Conservation (phyloP, 306 rosid species). For the Quercus robur region DNA sequence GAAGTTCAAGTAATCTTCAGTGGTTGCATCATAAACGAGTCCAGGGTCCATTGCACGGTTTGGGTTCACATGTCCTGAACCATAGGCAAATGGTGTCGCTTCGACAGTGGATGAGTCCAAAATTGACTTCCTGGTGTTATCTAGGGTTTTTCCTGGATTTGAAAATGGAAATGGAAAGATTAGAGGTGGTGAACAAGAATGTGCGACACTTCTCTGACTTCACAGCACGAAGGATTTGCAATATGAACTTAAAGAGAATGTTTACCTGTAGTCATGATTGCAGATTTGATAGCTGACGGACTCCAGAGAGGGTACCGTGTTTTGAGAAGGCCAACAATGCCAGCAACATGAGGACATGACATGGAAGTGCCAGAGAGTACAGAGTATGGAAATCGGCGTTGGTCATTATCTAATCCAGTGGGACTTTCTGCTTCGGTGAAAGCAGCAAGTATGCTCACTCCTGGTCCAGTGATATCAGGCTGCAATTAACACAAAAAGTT, state of each 20-base stretch:
- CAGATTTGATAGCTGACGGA: conserved; percentile 64
- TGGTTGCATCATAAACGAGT: conserved; percentile 47
- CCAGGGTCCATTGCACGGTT: conserved; percentile 60
- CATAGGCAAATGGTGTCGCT: conserved; percentile 52
- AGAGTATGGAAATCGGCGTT: conserved; percentile 23
- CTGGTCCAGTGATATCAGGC: conserved; percentile 69
- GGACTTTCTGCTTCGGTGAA: conserved; percentile 13
- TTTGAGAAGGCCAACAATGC: conserved; percentile 46
- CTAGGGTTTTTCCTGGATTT: conserved; percentile 34
- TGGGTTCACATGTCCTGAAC: conserved; percentile 56
- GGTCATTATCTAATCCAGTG: conserved; percentile 15
- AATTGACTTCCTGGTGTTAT: conserved; percentile 12
- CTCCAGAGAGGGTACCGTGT: conserved; percentile 61
- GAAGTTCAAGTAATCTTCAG: conserved; percentile 47
- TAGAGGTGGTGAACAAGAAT: background rate
- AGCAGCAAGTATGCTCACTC: conserved; percentile 45
- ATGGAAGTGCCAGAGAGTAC: conserved; percentile 49
- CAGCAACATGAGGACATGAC: conserved; percentile 71
- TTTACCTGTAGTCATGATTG: conserved; percentile 66
- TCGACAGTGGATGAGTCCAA: background rate
- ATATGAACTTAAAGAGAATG: background rate
- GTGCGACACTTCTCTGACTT: background rate
- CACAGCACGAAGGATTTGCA: background rate
- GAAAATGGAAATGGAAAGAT: background rate
- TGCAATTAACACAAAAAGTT: conserved; percentile 19